Percentiles rank a stretch among this genome's conserved stretches.
Conservation (phyloP, 2,329 filamentous ascomycete species). For the Neopestalotiopsis sp. region DNA sequence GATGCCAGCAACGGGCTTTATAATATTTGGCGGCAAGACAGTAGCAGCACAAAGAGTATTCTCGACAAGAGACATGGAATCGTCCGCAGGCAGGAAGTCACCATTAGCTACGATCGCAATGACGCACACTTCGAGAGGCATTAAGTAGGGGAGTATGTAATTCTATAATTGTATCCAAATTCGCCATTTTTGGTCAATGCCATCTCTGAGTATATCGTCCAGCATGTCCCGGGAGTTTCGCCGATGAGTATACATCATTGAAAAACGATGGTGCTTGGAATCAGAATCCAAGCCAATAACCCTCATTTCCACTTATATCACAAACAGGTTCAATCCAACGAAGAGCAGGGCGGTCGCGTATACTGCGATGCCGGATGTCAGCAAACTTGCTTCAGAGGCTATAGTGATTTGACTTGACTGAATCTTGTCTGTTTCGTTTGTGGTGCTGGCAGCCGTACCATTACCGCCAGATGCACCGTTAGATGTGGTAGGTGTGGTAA, state of each 20-base stretch:
- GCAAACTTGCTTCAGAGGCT: neutral
- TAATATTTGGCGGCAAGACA: neutral
- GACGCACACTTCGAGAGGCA: neutral
- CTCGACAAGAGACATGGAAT: slow-evolving; percentile 1
- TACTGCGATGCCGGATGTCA: neutral
- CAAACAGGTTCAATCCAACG: neutral
- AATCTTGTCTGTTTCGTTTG: neutral
- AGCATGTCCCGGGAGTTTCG: neutral
- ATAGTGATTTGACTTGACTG: neutral
- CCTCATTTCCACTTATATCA: neutral
- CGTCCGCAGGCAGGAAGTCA: slow-evolving; percentile 13
- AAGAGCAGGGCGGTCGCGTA: neutral
- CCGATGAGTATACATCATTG: neutral
- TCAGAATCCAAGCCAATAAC: neutral
- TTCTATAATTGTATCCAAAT: neutral
- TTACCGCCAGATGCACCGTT: slow-evolving; percentile 2
- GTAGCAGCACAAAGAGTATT: slow-evolving; percentile 11
- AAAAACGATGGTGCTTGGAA: neutral
- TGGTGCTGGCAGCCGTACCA: slow-evolving; percentile 2
- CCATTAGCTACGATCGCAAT: slow-evolving; percentile 12
- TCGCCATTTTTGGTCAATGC: neutral
- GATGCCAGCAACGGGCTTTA: neutral
- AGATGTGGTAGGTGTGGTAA: no score
- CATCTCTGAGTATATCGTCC: neutral
- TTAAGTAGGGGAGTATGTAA: neutral